A percentile compares a stretch with the other conserved stretches of the same genome.
Evolutionary conservation across 208 protist genomes (phyloP).

Genomic region (Wallacemonas sp.): DNA sequence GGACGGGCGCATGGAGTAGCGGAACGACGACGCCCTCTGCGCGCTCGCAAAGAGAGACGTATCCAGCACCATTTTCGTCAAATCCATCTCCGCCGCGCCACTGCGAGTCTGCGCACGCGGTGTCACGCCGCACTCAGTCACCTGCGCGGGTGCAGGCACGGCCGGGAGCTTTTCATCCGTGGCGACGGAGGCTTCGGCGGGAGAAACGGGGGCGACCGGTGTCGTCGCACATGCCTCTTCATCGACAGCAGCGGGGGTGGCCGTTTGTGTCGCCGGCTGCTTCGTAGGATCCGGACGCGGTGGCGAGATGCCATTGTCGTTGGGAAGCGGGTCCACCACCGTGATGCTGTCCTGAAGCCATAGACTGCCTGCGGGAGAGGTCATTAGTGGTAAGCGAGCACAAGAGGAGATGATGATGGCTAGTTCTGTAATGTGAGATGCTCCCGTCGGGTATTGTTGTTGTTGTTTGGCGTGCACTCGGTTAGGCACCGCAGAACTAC

Average conservation of each 20-base stretch:
- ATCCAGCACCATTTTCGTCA: constrained; percentile 62
- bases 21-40: constrained; percentile 35
- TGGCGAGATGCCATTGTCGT: constrained; percentile 22
- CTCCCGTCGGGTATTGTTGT: too few species aligned
- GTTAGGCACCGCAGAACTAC: too few species aligned
- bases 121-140: background rate
- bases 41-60: constrained; percentile 31
- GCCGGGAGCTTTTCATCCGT: background rate
- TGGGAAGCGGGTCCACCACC: constrained; percentile 67
- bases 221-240: background rate
- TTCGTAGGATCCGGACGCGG: too few species aligned
- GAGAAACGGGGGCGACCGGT: background rate
- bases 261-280: background rate
- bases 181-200: background rate
- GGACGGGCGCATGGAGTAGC: constrained; percentile 52
- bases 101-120: background rate
- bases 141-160: background rate
- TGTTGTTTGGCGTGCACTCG: too few species aligned
- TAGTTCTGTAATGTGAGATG: too few species aligned
- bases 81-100: constrained; percentile 56
- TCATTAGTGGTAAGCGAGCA: background rate
- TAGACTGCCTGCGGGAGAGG: constrained; percentile 55
- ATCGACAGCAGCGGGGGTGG: background rate
- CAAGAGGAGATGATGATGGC: too few species aligned
- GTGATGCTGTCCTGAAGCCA: constrained; percentile 88